These are phyloP conservation scores for Cordyceps pruinosa DNA, from an alignment of 2,329 filamentous ascomycete species.

Conservation along the genomic window DNA sequence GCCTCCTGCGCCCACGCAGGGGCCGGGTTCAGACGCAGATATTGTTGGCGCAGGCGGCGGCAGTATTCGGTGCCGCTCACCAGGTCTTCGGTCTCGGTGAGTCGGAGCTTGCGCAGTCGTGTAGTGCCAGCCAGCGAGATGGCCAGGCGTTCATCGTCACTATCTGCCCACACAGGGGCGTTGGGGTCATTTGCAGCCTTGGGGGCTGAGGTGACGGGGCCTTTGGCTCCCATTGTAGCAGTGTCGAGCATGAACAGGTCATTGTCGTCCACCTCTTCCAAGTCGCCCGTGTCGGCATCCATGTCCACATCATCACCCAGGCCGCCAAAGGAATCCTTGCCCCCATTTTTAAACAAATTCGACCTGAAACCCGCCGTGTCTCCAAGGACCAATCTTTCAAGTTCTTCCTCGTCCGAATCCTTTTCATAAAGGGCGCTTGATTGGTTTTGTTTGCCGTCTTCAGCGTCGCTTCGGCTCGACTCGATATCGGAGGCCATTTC, in stretches of 20 bases:
- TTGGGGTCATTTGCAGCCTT: constrained; percentile 25
- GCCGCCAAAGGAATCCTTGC: constrained; percentile 27
- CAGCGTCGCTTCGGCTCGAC: constrained; percentile 22
- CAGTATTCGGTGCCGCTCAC: constrained; percentile 83
- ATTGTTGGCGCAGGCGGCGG: constrained; percentile 72
- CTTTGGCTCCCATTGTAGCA: constrained; percentile 39
- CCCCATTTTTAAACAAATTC: constrained; percentile 52
- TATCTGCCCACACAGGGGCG: constrained; percentile 79
- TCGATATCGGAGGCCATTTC: constrained; percentile 14
- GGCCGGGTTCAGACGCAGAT: constrained; percentile 50
- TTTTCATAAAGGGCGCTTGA: constrained; percentile 46
- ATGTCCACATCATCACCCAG: constrained; percentile 31
- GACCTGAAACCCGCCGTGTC: constrained; percentile 75
- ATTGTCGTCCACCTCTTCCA: constrained; percentile 64
- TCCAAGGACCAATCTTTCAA: constrained; percentile 84
- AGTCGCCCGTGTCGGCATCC: constrained; percentile 40
- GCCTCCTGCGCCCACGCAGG: constrained; percentile 53
- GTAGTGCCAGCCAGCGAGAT: constrained; percentile 73
- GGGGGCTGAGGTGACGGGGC: constrained; percentile 19
- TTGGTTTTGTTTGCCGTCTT: constrained; percentile 18
- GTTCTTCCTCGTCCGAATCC: constrained; percentile 75
- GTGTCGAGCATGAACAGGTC: constrained; percentile 83
- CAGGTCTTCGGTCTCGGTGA: constrained; percentile 75
- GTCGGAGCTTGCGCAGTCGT: constrained; percentile 74
- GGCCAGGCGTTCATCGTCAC: constrained; percentile 82